Evolutionary conservation across 805 yeast genomes (phyloP).

Genomic region (Candida lessepsii): DNA sequence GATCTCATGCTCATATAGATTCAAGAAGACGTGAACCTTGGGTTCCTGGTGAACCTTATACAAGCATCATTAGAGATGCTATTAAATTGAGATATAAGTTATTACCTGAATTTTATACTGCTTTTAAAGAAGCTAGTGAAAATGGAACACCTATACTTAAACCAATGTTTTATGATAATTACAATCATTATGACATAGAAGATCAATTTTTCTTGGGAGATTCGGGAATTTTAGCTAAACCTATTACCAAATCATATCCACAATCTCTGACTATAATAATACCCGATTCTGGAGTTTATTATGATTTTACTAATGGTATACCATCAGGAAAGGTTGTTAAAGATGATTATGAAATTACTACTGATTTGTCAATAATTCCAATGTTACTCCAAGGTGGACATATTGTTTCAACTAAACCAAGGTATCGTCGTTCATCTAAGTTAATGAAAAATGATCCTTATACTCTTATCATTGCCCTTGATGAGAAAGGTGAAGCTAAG

Average conservation of each 20-base stretch:
- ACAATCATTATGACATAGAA: constrained; percentile 60
- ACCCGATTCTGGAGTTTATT: constrained; percentile 56
- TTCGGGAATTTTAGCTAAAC: constrained; percentile 73
- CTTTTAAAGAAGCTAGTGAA: constrained; percentile 61
- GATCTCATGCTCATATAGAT: constrained; percentile 97
- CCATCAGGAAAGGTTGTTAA: constrained; percentile 10
- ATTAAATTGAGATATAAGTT: constrained; percentile 70
- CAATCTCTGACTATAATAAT: constrained; percentile 41
- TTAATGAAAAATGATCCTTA: constrained; percentile 80
- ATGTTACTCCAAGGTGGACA: constrained; percentile 77
- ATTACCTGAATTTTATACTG: constrained; percentile 78
- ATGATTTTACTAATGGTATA: constrained; percentile 47
- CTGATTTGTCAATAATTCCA: constrained; percentile 63
- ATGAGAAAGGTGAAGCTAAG: constrained; percentile 46
- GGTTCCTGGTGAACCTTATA: constrained; percentile 74
- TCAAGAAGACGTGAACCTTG: constrained; percentile 92
- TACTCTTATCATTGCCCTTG: constrained; percentile 64
- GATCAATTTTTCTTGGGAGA: constrained; percentile 81
- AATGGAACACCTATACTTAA: constrained; percentile 69
- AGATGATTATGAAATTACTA: constrained; percentile 31
- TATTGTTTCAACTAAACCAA: constrained; percentile 62
- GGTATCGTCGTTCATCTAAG: constrained; percentile 77
- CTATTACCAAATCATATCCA: constrained; percentile 62
- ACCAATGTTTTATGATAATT: constrained; percentile 60
- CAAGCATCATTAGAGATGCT: constrained; percentile 64